phyloP scores from a whole-genome alignment of 805 yeast genomes.

The Starmerella riodocensis region DNA sequence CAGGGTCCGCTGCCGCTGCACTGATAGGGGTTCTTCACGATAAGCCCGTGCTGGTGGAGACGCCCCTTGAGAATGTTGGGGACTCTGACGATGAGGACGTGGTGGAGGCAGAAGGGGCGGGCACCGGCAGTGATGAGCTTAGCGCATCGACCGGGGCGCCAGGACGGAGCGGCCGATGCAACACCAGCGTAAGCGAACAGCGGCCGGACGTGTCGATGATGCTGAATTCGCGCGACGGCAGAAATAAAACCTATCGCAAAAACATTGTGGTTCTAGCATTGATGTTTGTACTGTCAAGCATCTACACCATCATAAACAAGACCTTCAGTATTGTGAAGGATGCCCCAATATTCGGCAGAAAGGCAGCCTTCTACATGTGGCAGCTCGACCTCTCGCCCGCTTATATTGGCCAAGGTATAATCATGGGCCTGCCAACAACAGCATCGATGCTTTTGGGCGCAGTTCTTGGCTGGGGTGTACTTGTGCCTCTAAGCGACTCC shows the following conservation, averaged over 20 bases:
- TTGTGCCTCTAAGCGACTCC: constrained; percentile 66
- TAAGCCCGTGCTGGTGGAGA: constrained; percentile 27
- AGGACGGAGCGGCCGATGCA: too few relatives aligned
- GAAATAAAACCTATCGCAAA: constrained; percentile 24
- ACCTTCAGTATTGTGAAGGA: constrained; percentile 40
- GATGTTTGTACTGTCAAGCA: constrained; percentile 58
- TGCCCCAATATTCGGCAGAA: constrained; percentile 64
- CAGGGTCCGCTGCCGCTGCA: constrained; percentile 93
- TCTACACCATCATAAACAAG: constrained; percentile 58
- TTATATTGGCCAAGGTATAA: constrained; percentile 92
- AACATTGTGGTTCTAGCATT: constrained; percentile 47
- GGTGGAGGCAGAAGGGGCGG: constrained; percentile 4
- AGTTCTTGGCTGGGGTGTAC: constrained; percentile 76
- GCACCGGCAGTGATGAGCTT: neutral
- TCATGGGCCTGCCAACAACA: constrained; percentile 90
- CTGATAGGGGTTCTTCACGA: constrained; percentile 77
- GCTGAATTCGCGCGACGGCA: constrained; percentile 7
- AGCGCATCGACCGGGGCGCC: neutral
- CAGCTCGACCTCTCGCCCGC: constrained; percentile 94
- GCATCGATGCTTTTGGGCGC: constrained; percentile 85
- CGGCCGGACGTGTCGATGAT: constrained; percentile 5
- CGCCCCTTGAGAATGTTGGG: too few relatives aligned
- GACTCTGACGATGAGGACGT: constrained; percentile 17
- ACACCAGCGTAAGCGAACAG: neutral
- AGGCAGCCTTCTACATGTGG: constrained; percentile 62